Evolutionary conservation across 73 alveolate species (phyloP).

Genomic region (Paramecium octaurelia): DNA sequence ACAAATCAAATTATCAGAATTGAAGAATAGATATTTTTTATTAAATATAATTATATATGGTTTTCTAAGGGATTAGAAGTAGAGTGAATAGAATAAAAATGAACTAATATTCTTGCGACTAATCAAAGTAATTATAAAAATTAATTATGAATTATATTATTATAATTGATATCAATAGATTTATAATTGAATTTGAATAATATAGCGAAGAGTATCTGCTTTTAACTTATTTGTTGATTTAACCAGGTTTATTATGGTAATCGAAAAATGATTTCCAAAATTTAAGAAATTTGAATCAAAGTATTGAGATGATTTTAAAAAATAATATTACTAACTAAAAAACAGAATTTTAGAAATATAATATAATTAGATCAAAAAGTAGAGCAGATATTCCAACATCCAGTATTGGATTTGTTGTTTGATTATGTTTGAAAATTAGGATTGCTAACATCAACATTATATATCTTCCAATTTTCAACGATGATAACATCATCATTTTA

Average conservation of each 20-base stretch:
- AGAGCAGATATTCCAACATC: background rate
- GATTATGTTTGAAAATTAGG: background rate
- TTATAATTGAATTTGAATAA: background rate
- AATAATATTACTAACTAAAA: background rate
- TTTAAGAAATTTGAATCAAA: background rate
- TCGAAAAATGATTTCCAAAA: background rate
- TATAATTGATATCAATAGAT: background rate
- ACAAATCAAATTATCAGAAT: background rate
- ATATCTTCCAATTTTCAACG: background rate
- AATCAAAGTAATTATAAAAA: background rate
- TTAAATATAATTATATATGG: background rate
- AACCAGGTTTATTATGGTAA: background rate
- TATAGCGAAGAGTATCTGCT: background rate
- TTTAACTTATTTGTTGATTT: background rate
- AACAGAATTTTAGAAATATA: background rate
- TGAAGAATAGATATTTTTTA: background rate
- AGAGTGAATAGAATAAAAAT: background rate
- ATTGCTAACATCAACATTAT: constrained; percentile 5
- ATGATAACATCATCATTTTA: background rate
- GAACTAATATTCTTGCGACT: background rate
- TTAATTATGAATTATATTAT: background rate
- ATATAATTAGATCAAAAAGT: background rate
- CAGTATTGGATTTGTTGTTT: background rate
- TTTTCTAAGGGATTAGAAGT: too few relatives aligned
- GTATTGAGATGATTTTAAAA: background rate